Conservation (phyloP, 2,329 filamentous ascomycete genomes). For the Ilyonectria destructans region DNA sequence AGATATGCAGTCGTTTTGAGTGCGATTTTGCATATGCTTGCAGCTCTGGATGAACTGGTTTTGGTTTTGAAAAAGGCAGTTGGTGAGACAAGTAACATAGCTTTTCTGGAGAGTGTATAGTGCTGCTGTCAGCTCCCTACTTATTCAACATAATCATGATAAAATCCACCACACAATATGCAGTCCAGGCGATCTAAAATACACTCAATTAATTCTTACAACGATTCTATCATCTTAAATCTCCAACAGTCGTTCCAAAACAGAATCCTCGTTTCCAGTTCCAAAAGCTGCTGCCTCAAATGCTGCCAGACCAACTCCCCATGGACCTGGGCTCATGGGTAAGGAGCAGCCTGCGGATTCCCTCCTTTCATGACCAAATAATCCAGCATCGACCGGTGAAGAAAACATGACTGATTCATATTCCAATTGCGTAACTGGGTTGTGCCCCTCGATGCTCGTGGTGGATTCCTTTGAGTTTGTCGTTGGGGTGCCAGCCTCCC, state of each 20-base stretch:
- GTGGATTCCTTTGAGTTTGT: conserved; percentile 3
- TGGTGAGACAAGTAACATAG: conserved; percentile 5
- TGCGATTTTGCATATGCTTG: conserved; percentile 6
- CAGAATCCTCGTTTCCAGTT: neutral
- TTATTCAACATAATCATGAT: too few relatives aligned
- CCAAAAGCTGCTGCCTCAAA: neutral
- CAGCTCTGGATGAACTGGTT: neutral
- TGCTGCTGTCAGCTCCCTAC: neutral
- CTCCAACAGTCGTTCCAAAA: neutral
- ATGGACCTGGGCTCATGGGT: neutral
- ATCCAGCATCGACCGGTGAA: neutral
- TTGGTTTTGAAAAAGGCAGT: conserved; percentile 17
- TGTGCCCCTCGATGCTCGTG: neutral
- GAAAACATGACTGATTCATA: neutral
- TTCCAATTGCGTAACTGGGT: neutral
- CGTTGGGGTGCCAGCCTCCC: neutral
- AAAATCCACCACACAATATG: too few relatives aligned
- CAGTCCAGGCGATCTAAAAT: too few relatives aligned
- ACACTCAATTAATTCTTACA: too few relatives aligned
- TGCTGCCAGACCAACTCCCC: neutral
- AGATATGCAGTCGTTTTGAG: conserved; percentile 3
- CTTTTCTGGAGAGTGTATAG: neutral
- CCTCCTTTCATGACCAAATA: neutral
- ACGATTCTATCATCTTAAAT: neutral
- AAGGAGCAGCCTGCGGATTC: neutral